phyloP scores from a whole-genome alignment of 202 grass and related monocot genomes.

The Carex sylvatica region DNA sequence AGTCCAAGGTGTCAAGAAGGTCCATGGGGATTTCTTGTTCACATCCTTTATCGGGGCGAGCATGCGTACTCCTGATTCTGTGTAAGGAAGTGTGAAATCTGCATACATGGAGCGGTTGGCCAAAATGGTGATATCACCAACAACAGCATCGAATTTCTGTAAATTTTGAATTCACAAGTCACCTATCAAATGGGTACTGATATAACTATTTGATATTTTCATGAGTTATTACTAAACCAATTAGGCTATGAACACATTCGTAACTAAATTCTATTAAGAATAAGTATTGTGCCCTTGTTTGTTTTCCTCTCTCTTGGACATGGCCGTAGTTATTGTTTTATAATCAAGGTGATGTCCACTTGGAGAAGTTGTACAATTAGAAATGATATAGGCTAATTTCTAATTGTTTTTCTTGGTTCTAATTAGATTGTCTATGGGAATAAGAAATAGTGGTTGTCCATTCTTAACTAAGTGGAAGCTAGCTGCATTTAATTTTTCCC shows the following conservation, averaged over 20 bases:
- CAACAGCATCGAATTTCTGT: conserved; percentile 65
- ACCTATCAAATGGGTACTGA: neutral
- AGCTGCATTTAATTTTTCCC: neutral
- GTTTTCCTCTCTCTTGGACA: neutral
- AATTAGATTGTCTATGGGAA: neutral
- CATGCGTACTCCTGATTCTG: conserved; percentile 80
- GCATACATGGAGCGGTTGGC: conserved; percentile 68
- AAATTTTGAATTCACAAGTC: neutral
- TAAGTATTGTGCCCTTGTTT: neutral
- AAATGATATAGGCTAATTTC: neutral
- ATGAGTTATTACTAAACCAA: neutral
- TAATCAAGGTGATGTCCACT: too few species aligned
- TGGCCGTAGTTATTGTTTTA: too few species aligned
- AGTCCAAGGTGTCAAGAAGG: conserved; percentile 65
- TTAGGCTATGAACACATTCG: neutral
- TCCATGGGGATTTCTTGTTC: conserved; percentile 58
- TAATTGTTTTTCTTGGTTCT: neutral
- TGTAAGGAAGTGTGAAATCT: conserved; percentile 89
- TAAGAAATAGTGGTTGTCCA: neutral
- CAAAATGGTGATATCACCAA: conserved; percentile 73
- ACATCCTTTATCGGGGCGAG: conserved; percentile 60
- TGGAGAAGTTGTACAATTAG: neutral
- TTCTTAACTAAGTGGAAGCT: too few species aligned
- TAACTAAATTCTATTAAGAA: neutral
- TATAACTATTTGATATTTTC: too few species aligned